phyloP scores from a whole-genome alignment of 106 monocot species.

The Narthecium ossifragum region DNA sequence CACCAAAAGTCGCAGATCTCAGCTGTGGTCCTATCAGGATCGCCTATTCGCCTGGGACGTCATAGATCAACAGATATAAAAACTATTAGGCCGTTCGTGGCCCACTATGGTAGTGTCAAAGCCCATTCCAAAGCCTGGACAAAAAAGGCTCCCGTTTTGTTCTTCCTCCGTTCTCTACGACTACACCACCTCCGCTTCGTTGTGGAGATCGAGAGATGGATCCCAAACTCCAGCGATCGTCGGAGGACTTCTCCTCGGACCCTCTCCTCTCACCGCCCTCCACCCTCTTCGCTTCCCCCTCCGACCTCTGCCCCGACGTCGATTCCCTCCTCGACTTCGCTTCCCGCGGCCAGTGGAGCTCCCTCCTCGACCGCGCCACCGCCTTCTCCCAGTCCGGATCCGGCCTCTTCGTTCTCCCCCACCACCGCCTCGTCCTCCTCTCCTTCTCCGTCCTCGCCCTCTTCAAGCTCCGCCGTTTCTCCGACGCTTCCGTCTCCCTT shows the following conservation, averaged over 20 bases:
- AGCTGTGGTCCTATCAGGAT: too few species aligned
- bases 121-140: too few species aligned
- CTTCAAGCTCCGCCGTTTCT: constrained; percentile 83
- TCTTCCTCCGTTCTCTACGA: too few species aligned
- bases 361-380: constrained; percentile 47
- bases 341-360: constrained; percentile 51
- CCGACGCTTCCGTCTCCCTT: constrained; percentile 50
- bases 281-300: constrained; percentile 19
- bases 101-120: too few species aligned
- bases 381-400: constrained; percentile 38
- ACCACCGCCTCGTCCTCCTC: constrained; percentile 74
- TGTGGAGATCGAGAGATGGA: background rate
- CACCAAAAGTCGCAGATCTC: too few species aligned
- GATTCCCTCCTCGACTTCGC: constrained; percentile 50
- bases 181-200: too few species aligned
- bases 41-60: too few species aligned
- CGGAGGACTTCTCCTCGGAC: constrained; percentile 11
- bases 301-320: constrained; percentile 40
- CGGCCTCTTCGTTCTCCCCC: constrained; percentile 39
- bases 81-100: too few species aligned
- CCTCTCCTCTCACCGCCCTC: constrained; percentile 17
- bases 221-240: background rate
- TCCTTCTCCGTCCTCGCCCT: constrained; percentile 32
- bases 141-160: too few species aligned
- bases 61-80: too few species aligned